Conservation (phyloP, 495 filamentous ascomycete species). For the Corynascus novoguineensis region DNA sequence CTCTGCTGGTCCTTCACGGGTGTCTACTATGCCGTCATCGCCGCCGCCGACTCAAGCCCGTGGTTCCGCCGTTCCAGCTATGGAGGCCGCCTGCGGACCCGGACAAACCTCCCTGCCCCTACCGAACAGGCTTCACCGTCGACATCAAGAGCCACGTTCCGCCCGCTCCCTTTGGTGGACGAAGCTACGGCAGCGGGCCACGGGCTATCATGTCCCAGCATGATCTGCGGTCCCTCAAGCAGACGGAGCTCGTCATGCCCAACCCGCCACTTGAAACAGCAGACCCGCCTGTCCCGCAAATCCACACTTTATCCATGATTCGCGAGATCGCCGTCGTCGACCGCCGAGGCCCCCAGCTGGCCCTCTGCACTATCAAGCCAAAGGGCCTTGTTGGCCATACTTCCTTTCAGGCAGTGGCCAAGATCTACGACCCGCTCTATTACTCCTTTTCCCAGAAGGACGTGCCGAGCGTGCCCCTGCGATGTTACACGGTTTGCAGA, state of each 20-base stretch:
- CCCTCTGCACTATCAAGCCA: constrained; percentile 2
- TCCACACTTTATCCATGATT: neutral
- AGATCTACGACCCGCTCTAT: constrained; percentile 21
- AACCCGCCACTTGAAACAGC: neutral
- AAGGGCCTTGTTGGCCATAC: neutral
- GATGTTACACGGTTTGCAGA: constrained; percentile 6
- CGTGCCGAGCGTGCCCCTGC: neutral
- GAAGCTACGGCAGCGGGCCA: neutral
- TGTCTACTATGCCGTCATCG: too few relatives aligned
- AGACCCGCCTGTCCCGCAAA: neutral
- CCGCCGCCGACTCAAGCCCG: too few relatives aligned
- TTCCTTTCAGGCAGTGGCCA: constrained; percentile 12
- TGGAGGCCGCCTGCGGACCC: neutral
- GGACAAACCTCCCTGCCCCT: neutral
- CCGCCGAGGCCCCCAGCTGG: constrained; percentile 5
- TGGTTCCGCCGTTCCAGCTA: too few relatives aligned
- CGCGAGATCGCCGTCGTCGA: neutral
- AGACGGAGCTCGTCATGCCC: constrained; percentile 9
- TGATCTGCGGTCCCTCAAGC: neutral
- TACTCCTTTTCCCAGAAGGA: constrained; percentile 2
- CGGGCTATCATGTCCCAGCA: neutral
- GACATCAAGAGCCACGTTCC: neutral
- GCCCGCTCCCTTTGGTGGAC: neutral
- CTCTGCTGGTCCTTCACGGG: too few relatives aligned
- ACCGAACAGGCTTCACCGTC: neutral